Conservation (phyloP, 2,329 filamentous ascomycete genomes). For the Verticillium nubilum region DNA sequence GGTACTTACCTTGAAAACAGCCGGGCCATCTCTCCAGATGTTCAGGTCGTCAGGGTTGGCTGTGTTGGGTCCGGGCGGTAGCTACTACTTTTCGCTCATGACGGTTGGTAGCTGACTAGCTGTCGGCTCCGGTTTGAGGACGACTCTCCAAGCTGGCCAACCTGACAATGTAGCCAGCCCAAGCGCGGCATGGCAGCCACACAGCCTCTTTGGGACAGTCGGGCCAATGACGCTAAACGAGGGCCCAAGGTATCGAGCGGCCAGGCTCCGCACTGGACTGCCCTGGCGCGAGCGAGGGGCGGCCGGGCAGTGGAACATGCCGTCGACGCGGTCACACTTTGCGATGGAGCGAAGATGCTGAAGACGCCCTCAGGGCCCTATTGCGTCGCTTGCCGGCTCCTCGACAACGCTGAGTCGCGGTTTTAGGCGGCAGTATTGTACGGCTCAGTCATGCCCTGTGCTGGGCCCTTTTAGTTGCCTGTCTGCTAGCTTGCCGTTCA, state of each 20-base stretch:
- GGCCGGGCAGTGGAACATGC: background rate
- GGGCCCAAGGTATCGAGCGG: background rate
- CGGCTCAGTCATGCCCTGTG: constrained; percentile 12
- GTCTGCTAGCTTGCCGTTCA: background rate
- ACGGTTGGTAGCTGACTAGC: background rate
- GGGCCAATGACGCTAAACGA: background rate
- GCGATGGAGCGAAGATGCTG: background rate
- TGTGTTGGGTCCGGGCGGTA: background rate
- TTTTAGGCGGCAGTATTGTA: background rate
- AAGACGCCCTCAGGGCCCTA: background rate
- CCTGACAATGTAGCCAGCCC: background rate
- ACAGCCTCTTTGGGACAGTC: background rate
- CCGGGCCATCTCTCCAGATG: background rate
- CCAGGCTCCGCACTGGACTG: background rate
- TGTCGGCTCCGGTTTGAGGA: background rate
- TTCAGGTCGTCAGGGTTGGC: background rate
- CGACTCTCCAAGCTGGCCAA: background rate
- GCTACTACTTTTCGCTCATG: background rate
- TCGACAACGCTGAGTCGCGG: background rate
- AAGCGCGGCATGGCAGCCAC: background rate
- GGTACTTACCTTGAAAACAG: background rate
- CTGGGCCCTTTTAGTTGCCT: constrained; percentile 20
- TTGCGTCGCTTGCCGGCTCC: background rate
- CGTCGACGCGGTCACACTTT: background rate
- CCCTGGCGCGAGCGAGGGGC: background rate